Conservation (phyloP, 495 filamentous ascomycete genomes). For the Hypoxylon perforatum region DNA sequence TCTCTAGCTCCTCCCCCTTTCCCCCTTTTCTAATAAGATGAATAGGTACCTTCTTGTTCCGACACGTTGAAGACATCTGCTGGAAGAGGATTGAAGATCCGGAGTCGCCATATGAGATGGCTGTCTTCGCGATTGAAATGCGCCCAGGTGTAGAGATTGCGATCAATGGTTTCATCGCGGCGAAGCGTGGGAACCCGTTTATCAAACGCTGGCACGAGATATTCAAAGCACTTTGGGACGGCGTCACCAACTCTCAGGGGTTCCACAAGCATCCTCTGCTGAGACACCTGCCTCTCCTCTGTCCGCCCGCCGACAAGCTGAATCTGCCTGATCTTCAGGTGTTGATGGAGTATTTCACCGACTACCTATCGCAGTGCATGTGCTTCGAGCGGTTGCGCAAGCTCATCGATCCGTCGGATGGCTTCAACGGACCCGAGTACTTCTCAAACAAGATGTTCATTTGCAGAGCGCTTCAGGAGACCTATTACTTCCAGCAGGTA, state of each 20-base stretch:
- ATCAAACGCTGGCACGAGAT: conserved; percentile 55
- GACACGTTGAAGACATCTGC: conserved; percentile 55
- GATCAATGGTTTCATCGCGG: conserved; percentile 56
- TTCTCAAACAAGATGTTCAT: conserved; percentile 41
- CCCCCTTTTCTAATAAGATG: too few species aligned
- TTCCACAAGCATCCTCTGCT: conserved; percentile 50
- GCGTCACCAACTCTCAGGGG: conserved; percentile 41
- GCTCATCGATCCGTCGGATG: conserved; percentile 45
- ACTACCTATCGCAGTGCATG: conserved; percentile 45
- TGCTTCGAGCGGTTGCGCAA: conserved; percentile 45
- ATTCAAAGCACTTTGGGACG: conserved; percentile 51
- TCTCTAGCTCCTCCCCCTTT: too few species aligned
- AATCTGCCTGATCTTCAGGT: conserved; percentile 37
- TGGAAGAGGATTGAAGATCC: conserved; percentile 55
- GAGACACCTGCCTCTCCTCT: conserved; percentile 43
- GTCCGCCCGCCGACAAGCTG: conserved; percentile 34
- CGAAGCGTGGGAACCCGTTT: conserved; percentile 48
- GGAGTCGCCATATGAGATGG: conserved; percentile 48
- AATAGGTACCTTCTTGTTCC: conserved; percentile 48
- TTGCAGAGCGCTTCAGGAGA: conserved; percentile 34
- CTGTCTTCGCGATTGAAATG: conserved; percentile 44
- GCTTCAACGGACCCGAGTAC: conserved; percentile 46
- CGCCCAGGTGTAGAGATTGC: conserved; percentile 43
- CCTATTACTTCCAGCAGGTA: conserved; percentile 39
- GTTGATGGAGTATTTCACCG: conserved; percentile 41